Evolutionary conservation across 441 rosid genomes (phyloP).

Genomic region (Omphalea diandra): DNA sequence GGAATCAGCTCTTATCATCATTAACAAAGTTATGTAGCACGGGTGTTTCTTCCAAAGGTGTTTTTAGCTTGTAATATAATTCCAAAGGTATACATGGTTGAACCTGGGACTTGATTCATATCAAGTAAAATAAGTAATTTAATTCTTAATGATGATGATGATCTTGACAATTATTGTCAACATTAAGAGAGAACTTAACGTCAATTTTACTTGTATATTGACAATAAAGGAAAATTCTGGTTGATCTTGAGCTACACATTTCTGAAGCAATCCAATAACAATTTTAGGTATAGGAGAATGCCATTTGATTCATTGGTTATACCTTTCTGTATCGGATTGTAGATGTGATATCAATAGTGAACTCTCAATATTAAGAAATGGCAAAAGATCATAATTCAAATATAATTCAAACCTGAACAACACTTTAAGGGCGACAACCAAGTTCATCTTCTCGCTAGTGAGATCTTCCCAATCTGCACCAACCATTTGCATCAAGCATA

Average conservation of each 20-base stretch:
- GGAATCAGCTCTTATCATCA: too few relatives aligned
- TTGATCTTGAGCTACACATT: slow-evolving; percentile 48
- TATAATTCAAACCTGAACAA: slow-evolving; percentile 78
- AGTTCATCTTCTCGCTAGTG: slow-evolving; percentile 71
- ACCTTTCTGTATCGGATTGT: too few relatives aligned
- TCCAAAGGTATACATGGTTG: slow-evolving; percentile 57
- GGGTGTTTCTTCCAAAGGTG: too few relatives aligned
- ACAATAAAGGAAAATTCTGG: slow-evolving; percentile 82
- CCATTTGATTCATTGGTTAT: neutral
- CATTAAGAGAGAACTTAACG: neutral
- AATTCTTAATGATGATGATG: neutral
- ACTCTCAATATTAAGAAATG: too few relatives aligned
- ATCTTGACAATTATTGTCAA: neutral
- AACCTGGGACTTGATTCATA: slow-evolving; percentile 77
- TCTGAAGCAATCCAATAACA: slow-evolving; percentile 34
- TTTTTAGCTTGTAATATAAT: slow-evolving; percentile 38
- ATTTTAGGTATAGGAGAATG: neutral
- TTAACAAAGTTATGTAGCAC: too few relatives aligned
- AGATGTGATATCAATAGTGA: too few relatives aligned
- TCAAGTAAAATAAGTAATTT: neutral
- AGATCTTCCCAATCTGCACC: slow-evolving; percentile 94
- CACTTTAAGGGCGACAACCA: slow-evolving; percentile 56
- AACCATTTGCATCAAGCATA: slow-evolving; percentile 76
- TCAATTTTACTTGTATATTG: slow-evolving; percentile 71
- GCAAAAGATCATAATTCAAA: neutral